Conservation (phyloP, 495 filamentous ascomycete species). For the Melanomma pulvis-pyrius region DNA sequence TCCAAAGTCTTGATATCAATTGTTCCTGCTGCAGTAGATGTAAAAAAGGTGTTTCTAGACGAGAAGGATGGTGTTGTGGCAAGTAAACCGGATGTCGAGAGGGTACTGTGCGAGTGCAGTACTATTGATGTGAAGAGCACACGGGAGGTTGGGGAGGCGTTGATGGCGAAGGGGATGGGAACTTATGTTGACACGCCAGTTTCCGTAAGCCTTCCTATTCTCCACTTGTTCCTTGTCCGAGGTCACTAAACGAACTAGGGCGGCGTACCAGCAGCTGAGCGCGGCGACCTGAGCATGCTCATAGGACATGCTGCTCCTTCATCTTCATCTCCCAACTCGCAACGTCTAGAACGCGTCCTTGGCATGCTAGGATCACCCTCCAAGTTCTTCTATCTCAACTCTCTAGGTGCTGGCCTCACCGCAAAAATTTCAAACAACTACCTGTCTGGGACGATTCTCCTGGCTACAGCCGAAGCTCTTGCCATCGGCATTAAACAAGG, state of each 20-base stretch:
- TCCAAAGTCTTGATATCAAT: slow-evolving; percentile 30
- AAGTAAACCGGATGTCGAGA: slow-evolving; percentile 5
- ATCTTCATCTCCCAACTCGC: slow-evolving; percentile 5
- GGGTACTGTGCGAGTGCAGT: slow-evolving; percentile 35
- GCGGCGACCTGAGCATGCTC: slow-evolving; percentile 31
- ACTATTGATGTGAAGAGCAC: slow-evolving; percentile 36
- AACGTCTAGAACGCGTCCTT: slow-evolving; percentile 22
- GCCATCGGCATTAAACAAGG: slow-evolving; percentile 49
- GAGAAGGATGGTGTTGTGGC: slow-evolving; percentile 31
- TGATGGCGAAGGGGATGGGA: slow-evolving; percentile 19
- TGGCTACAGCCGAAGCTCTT: slow-evolving; percentile 48
- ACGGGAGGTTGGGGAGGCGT: slow-evolving; percentile 27
- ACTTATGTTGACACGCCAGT: slow-evolving; percentile 36
- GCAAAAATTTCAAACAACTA: slow-evolving; percentile 53
- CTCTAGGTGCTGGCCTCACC: slow-evolving; percentile 45
- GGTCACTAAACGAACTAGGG: slow-evolving; percentile 7
- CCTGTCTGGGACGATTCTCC: slow-evolving; percentile 47
- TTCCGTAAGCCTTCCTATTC: slow-evolving; percentile 19
- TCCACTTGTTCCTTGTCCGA: background rate
- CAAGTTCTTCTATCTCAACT: slow-evolving; percentile 45
- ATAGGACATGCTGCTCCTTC: slow-evolving; percentile 22
- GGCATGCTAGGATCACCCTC: slow-evolving; percentile 39
- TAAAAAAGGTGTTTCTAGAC: slow-evolving; percentile 31
- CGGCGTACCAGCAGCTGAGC: slow-evolving; percentile 32
- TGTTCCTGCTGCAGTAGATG: slow-evolving; percentile 29